phyloP scores from a whole-genome alignment of 2,329 filamentous ascomycete genomes.

The Paraphaeosphaeria sporulosa region DNA sequence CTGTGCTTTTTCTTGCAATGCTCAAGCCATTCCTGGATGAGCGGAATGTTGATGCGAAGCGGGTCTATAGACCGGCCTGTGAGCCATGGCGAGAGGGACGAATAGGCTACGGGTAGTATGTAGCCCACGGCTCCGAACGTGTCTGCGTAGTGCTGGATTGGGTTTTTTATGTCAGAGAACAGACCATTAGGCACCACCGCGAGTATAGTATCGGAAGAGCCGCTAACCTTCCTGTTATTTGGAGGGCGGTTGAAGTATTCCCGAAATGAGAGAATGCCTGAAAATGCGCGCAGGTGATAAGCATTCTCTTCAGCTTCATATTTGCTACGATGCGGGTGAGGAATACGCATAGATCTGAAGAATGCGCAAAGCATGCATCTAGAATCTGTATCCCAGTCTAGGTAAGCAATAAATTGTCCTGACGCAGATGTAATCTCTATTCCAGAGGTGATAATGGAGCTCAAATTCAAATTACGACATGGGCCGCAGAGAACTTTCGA shows the following conservation, averaged over 20 bases:
- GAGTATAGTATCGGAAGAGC: conserved; percentile 7
- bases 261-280: conserved; percentile 5
- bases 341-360: conserved; percentile 2
- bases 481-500: not conserved
- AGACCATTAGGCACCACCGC: conserved; percentile 15
- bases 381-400: not conserved
- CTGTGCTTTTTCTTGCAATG: conserved; percentile 12
- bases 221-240: not conserved
- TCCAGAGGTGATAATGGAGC: not conserved
- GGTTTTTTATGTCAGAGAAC: conserved; percentile 4
- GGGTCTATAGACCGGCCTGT: conserved; percentile 2
- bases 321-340: not conserved
- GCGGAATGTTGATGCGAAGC: conserved; percentile 4
- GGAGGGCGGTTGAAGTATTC: conserved; percentile 11
- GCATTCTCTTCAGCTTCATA: not conserved
- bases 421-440: not conserved
- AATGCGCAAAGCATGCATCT: conserved; percentile 1
- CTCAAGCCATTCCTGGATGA: conserved; percentile 7
- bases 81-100: conserved; percentile 12
- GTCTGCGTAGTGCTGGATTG: not conserved
- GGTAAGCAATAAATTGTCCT: not conserved
- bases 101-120: conserved; percentile 13
- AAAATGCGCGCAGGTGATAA: conserved; percentile 12
- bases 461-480: not conserved
- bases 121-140: conserved; percentile 10